Base-by-base conservation (phyloP, 306 rosid genomes). In the Castanea sativa region DNA sequence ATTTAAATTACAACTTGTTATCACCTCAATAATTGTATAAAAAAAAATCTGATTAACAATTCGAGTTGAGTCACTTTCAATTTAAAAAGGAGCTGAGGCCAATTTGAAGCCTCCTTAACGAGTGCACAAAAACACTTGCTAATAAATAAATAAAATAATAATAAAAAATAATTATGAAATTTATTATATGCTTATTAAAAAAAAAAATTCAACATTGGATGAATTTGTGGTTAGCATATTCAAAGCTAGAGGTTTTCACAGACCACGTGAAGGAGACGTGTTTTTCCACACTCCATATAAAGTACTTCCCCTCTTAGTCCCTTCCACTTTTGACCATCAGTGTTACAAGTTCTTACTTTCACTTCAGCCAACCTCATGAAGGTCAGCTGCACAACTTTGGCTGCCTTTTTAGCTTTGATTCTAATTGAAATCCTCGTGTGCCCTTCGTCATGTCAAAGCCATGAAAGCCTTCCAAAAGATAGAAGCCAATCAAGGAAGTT, bases 261-360 rank as follows among this genome's bases (percentile, higher is more conserved):
- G 82, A 76, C 82, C 97, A 88, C 93, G 93, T 86, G 97, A 77
- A 69, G 52, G 75, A 78, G 85, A 82, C 84, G 77, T 77, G 88
- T 57, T 78, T 76, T 25, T 74, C 23, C 69, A 5, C 69, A 30
- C 75, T 79, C 67, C 82, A 85, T 83, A 18, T 32, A 80, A 82
- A 81, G 79, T 51, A 79, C 83, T 82, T 83, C 84, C 79, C 71
- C 89, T 77, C 88, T 61, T 52, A 82, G 45, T 21, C 38, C 19
- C 74, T 9, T 23, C 45, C 59, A 73, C 76, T 78, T 83, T 79
- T 38, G 77, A 57, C 74, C 35, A 61, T 15, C 63, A 19, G 21
- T n/a, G 55, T 61, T 71, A 2, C 71, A 21, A 51, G 29, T 18
- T 14, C 35, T 32, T 56, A 61, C 29, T 83, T 57, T 64, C 67